phyloP scores from a whole-genome alignment of 352 stramenopile species.

The Sclerospora graminicola region DNA sequence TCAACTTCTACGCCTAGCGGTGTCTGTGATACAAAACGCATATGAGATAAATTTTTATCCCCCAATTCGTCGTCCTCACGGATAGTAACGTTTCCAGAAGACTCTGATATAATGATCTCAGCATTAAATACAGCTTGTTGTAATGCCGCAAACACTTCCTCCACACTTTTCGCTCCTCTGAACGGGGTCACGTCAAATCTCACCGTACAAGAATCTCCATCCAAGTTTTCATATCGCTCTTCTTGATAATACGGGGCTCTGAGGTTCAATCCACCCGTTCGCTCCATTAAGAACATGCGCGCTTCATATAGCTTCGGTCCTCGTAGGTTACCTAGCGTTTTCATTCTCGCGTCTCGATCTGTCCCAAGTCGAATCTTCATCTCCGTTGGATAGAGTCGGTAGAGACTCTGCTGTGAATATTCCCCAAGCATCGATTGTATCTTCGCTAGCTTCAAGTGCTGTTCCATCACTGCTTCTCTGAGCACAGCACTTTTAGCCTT shows the following conservation, averaged over 20 bases:
- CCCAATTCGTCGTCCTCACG: constrained; percentile 56
- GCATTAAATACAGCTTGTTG: constrained; percentile 45
- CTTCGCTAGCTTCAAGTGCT: constrained; percentile 25
- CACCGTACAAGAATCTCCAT: constrained; percentile 37
- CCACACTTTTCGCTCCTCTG: constrained; percentile 23
- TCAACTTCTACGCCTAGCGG: constrained; percentile 19
- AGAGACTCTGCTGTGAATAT: constrained; percentile 15
- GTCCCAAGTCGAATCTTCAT: constrained; percentile 23
- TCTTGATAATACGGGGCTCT: constrained; percentile 23
- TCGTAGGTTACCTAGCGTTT: constrained; percentile 17
- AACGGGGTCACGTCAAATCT: constrained; percentile 51
- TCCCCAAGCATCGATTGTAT: constrained; percentile 20
- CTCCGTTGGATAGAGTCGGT: constrained; percentile 22
- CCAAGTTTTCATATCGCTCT: constrained; percentile 33
- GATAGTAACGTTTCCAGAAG: constrained; percentile 55
- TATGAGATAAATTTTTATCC: constrained; percentile 35
- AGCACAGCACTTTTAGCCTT: constrained; percentile 7
- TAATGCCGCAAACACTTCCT: constrained; percentile 36
- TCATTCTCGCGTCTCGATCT: constrained; percentile 18
- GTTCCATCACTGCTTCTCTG: constrained; percentile 22
- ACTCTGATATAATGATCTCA: constrained; percentile 65
- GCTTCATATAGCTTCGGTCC: constrained; percentile 21
- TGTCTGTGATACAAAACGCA: constrained; percentile 32
- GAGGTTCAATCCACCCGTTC: constrained; percentile 13
- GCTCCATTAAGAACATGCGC: constrained; percentile 24